Percentiles rank a stretch among this genome's conserved stretches.
Evolutionary conservation across 257 asterid genomes (phyloP).

Genomic region (Sherardia arvensis): DNA sequence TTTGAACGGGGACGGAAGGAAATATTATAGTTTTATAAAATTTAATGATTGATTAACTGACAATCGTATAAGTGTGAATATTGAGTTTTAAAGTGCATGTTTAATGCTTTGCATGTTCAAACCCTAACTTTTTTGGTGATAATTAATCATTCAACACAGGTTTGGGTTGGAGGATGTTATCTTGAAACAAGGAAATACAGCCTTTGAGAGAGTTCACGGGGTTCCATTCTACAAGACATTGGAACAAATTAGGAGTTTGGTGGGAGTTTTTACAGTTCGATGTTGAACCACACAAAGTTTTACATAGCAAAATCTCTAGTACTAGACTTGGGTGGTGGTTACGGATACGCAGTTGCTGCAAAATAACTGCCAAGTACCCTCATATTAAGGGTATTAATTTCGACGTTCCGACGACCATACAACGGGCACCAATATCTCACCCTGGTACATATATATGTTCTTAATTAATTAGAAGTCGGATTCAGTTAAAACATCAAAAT

Average conservation of each 20-base stretch:
- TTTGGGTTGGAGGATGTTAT: no score
- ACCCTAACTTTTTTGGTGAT: no score
- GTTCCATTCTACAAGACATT: constrained; percentile 9
- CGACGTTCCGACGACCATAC: constrained; percentile 23
- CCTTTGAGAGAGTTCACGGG: constrained; percentile 21
- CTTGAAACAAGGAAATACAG: neutral
- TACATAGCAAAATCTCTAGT: constrained; percentile 13
- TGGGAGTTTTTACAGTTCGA: constrained; percentile 16
- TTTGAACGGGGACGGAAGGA: no score
- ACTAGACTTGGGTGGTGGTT: constrained; percentile 27
- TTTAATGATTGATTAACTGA: no score
- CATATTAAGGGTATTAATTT: constrained; percentile 24
- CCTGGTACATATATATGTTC: constrained; percentile 15
- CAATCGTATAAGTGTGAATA: no score
- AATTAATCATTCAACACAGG: no score
- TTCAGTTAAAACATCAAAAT: no score
- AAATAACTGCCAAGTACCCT: constrained; percentile 25
- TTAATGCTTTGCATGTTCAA: no score
- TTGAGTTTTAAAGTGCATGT: no score
- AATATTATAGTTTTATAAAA: no score
- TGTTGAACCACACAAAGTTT: constrained; percentile 15
- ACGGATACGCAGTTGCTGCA: constrained; percentile 21
- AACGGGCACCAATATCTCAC: constrained; percentile 25
- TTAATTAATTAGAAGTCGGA: no score
- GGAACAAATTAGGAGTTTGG: constrained; percentile 5